Percentiles rank a stretch among this genome's conserved stretches.
These are phyloP conservation scores for Fusarium brachygibbosum DNA, from an alignment of 2,329 filamentous ascomycete species.

Conservation along the genomic window DNA sequence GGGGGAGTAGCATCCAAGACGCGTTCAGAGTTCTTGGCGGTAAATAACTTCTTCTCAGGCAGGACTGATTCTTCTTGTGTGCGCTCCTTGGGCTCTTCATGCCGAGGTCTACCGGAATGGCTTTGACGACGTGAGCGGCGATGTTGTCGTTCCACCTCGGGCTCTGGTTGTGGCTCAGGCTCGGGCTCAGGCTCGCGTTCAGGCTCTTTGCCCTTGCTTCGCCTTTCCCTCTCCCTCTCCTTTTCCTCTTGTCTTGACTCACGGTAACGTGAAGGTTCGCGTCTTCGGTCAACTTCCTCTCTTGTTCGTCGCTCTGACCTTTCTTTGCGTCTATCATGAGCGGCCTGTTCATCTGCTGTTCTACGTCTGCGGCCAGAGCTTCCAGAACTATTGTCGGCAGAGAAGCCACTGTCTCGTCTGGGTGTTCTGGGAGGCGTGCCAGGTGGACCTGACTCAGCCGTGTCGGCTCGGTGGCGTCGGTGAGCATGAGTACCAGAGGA, in stretches of 20 bases:
- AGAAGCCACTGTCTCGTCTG: constrained; percentile 62
- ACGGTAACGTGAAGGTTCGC: constrained; percentile 33
- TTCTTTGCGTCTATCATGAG: constrained; percentile 65
- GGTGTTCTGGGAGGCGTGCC: constrained; percentile 57
- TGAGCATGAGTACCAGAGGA: constrained; percentile 50
- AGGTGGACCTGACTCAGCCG: constrained; percentile 51
- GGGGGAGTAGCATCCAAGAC: constrained; percentile 48
- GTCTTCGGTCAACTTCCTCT: constrained; percentile 45
- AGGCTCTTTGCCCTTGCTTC: constrained; percentile 51
- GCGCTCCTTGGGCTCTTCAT: constrained; percentile 51
- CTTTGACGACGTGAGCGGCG: constrained; percentile 60
- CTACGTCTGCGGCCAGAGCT: constrained; percentile 55
- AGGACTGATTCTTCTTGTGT: constrained; percentile 41
- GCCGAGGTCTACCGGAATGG: constrained; percentile 53
- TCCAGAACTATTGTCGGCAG: constrained; percentile 56
- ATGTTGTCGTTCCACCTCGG: constrained; percentile 48
- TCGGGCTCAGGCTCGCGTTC: constrained; percentile 47
- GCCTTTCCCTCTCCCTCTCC: constrained; percentile 4
- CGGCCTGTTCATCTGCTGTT: constrained; percentile 64
- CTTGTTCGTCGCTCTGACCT: constrained; percentile 51
- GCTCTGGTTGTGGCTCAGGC: constrained; percentile 14
- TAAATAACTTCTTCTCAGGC: constrained; percentile 59
- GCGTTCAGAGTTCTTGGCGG: constrained; percentile 57
- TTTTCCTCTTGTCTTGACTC: constrained; percentile 12
- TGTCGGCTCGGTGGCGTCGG: constrained; percentile 58